Conservation (phyloP, 2,329 filamentous ascomycete genomes). For the Pseudogymnoascus sp. region DNA sequence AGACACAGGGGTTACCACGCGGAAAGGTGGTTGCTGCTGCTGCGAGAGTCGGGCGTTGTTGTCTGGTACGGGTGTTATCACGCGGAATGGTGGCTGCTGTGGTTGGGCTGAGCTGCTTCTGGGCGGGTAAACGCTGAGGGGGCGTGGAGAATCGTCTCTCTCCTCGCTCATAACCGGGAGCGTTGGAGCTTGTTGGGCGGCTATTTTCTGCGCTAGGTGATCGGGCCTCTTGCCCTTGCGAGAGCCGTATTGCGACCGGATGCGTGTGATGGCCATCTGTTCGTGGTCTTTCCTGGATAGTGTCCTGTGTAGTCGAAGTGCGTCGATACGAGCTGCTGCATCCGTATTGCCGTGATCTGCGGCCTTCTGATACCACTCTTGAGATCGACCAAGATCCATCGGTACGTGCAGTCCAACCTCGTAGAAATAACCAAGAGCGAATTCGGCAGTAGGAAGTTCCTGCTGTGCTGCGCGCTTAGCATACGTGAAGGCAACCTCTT, state of each 20-base stretch:
- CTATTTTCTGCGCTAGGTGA: conserved; percentile 41
- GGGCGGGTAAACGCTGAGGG: background rate
- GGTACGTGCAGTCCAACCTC: conserved; percentile 90
- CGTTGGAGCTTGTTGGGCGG: conserved; percentile 20
- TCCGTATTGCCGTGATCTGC: conserved; percentile 88
- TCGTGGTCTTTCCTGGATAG: conserved; percentile 89
- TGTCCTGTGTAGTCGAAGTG: conserved; percentile 71
- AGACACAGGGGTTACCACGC: background rate
- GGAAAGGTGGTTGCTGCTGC: background rate
- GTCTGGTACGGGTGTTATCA: background rate
- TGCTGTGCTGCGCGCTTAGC: conserved; percentile 76
- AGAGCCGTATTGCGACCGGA: conserved; percentile 72
- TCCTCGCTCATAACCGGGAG: conserved; percentile 25
- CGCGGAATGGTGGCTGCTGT: background rate
- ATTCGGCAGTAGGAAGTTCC: conserved; percentile 83
- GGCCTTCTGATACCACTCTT: conserved; percentile 83
- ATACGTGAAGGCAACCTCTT: conserved; percentile 85
- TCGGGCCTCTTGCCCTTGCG: conserved; percentile 54
- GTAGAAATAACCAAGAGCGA: conserved; percentile 94
- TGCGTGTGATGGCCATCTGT: conserved; percentile 76
- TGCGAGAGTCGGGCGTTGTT: background rate
- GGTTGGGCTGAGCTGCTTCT: conserved; percentile 13
- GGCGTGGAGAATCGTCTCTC: conserved; percentile 14
- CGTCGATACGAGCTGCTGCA: conserved; percentile 71
- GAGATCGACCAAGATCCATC: conserved; percentile 73